These are phyloP conservation scores for Aureobasidium sp. DNA, from an alignment of 2,329 filamentous ascomycete species.

Conservation along the genomic window DNA sequence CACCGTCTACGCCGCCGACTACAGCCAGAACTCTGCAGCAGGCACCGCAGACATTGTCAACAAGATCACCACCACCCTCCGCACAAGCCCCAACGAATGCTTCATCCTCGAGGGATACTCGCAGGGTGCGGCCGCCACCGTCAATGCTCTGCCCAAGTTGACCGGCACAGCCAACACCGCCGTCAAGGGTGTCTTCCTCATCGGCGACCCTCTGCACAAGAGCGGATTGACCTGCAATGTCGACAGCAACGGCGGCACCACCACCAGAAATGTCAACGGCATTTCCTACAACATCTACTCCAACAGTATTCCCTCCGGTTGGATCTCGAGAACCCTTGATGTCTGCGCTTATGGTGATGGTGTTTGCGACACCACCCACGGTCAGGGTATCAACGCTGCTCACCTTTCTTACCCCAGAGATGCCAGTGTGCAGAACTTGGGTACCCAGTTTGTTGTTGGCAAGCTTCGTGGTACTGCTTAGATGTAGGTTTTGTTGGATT, in stretches of 20 bases:
- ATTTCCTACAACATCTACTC: slow-evolving; percentile 11
- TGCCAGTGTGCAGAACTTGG: slow-evolving; percentile 24
- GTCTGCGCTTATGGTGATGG: slow-evolving; percentile 32
- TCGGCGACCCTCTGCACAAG: slow-evolving; percentile 29
- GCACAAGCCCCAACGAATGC: slow-evolving; percentile 23
- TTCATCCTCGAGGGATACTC: slow-evolving; percentile 33
- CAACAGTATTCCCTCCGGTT: slow-evolving; percentile 22
- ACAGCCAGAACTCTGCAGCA: slow-evolving; percentile 21
- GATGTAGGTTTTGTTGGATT: neutral
- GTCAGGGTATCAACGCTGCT: slow-evolving; percentile 24
- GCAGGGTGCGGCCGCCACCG: slow-evolving; percentile 30
- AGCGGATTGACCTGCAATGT: slow-evolving; percentile 28
- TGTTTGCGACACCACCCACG: slow-evolving; percentile 29
- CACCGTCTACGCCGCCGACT: slow-evolving; percentile 27
- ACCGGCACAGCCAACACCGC: slow-evolving; percentile 27
- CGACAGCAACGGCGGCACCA: slow-evolving; percentile 27
- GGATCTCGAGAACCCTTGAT: slow-evolving; percentile 29
- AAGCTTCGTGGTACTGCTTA: slow-evolving; percentile 9
- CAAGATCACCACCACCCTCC: slow-evolving; percentile 23
- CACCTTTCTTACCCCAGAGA: slow-evolving; percentile 25
- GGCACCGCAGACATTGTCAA: slow-evolving; percentile 29
- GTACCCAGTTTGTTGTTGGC: slow-evolving; percentile 21
- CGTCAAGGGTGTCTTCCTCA: slow-evolving; percentile 30
- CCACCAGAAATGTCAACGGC: slow-evolving; percentile 26
- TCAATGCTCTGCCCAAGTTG: slow-evolving; percentile 25